Evolutionary conservation across 2,329 filamentous ascomycete genomes (phyloP), one percentile per base, ranked within the genome.

Genomic region (Claviceps purpurea): DNA sequence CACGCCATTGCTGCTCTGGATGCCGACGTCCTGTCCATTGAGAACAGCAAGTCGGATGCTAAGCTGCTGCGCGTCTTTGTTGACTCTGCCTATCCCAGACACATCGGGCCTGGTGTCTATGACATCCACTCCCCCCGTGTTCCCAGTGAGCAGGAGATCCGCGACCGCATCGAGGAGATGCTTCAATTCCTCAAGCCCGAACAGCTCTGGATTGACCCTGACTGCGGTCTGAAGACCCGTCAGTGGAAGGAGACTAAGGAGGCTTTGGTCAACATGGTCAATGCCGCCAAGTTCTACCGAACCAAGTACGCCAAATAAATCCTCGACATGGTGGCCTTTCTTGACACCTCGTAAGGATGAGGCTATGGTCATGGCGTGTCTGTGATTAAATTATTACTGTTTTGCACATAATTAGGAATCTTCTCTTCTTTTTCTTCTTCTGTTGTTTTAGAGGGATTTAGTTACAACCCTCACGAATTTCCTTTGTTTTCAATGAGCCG

Each of bases 21-120:
- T 70, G 91, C 93, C 58, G 93, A 98, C 74, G 93, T 98, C 58
- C 84, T 98, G 65, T 95, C 88, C 68, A 98, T 98, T 64, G 93
- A 98, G 85, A 98, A 98, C 88, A 94, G 87, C 86, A 98, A 98
- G 86, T 95, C 88, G 64, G 93, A 98, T 67, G 93, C 93, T 69
- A 98, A 98, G 86, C 85, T 98, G 62, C 86, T 98, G 69, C 87
- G 91, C 76, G 93, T 98, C 72, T 98, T 98, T 69, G 88, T 96
- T 63, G 91, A 97, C 71, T 87, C 93, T 75, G 87, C 85, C 56
- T 97, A 97, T 79, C 91, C 90, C 62, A 88, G 91, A 66, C 91
- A 98, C 81, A 98, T 98, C 64, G 93, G 93, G 59, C 93, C 93
- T 59, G 93, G 91, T 85, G 93, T 98, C 73, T 98, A 97, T 73